Conservation (phyloP, 805 yeast species). For the Torulaspora quercuum region DNA sequence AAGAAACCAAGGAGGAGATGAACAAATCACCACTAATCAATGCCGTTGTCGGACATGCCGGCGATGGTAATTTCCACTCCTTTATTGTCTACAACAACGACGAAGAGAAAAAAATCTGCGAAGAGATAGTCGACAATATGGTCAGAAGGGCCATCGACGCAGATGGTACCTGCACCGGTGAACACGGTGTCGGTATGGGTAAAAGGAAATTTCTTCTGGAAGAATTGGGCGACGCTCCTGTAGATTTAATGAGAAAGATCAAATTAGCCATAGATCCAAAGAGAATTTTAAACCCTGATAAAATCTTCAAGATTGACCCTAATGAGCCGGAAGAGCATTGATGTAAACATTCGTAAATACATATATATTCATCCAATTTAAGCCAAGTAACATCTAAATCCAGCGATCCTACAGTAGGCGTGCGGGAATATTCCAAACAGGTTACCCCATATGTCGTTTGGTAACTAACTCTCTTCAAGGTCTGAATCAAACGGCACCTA, state of each 20-base stretch:
- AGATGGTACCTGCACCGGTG: conserved; percentile 86
- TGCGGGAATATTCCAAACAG: too few relatives aligned
- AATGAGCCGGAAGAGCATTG: conserved; percentile 21
- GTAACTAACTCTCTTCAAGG: too few relatives aligned
- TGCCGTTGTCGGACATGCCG: conserved; percentile 75
- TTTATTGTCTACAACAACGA: conserved; percentile 56
- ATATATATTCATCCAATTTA: not conserved
- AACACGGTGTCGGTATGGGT: conserved; percentile 82
- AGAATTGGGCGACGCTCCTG: conserved; percentile 67
- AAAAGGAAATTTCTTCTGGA: conserved; percentile 56
- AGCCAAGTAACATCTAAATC: not conserved
- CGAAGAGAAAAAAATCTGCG: conserved; percentile 46
- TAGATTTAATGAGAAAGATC: conserved; percentile 68
- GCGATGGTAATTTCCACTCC: conserved; percentile 80
- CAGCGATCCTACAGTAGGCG: too few relatives aligned
- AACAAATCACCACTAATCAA: conserved; percentile 49
- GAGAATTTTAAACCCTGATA: conserved; percentile 73
- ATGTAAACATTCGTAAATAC: conserved; percentile 1
- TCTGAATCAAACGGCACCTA: too few relatives aligned
- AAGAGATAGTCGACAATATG: conserved; percentile 54
- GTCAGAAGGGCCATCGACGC: conserved; percentile 60
- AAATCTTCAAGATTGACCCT: conserved; percentile 69
- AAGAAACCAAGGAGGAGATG: conserved; percentile 58
- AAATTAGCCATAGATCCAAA: conserved; percentile 74
- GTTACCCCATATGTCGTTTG: too few relatives aligned